phyloP scores from a whole-genome alignment of 371 early-diverging fungal species.

The Syncephalis fuscata region DNA sequence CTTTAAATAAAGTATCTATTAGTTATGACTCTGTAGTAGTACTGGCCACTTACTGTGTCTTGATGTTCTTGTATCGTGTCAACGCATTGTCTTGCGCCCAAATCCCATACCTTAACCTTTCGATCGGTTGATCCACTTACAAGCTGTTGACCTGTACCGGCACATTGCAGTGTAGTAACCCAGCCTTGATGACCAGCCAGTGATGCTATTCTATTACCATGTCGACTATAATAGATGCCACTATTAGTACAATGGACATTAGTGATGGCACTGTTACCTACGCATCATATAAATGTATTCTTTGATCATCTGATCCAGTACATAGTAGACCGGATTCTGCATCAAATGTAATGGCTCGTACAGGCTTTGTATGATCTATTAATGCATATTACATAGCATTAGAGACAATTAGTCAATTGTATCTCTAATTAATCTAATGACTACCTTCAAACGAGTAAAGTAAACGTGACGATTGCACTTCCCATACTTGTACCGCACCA shows the following conservation, averaged over 20 bases:
- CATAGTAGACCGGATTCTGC: neutral
- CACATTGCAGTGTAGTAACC: neutral
- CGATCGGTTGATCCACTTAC: neutral
- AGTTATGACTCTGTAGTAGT: no score
- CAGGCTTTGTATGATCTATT: neutral
- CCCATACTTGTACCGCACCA: neutral
- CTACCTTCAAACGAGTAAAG: neutral
- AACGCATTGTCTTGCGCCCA: neutral
- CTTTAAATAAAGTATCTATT: neutral
- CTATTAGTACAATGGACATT: no score
- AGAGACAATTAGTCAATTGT: no score
- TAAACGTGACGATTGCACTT: neutral
- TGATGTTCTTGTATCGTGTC: neutral
- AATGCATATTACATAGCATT: neutral
- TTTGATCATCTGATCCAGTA: neutral
- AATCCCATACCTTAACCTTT: neutral
- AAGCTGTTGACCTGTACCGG: neutral
- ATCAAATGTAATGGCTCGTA: neutral
- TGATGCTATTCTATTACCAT: neutral
- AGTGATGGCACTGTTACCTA: neutral
- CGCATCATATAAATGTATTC: conserved; percentile 1
- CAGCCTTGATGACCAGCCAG: neutral
- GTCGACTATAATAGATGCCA: neutral
- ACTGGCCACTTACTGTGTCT: neutral
- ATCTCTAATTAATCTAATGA: neutral